Conservation (phyloP, 768 basidiomycete genomes). For the Trametes sanguinea region DNA sequence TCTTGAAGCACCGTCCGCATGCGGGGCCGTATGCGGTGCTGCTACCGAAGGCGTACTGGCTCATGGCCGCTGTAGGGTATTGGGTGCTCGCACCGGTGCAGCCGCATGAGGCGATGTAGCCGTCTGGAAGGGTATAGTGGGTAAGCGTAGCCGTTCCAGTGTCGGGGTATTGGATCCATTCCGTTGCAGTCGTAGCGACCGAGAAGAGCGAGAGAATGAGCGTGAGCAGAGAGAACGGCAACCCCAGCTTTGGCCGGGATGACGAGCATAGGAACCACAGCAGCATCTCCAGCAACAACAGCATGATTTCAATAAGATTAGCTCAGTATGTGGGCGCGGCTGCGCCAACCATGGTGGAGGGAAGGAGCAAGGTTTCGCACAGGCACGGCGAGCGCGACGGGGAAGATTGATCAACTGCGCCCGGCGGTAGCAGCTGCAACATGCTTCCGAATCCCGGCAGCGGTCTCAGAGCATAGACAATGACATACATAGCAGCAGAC, state of each 20-base stretch:
- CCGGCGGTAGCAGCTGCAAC: background rate
- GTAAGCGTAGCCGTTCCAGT: slow-evolving; percentile 74
- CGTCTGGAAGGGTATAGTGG: slow-evolving; percentile 59
- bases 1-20: slow-evolving; percentile 79
- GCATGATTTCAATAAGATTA: background rate
- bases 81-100: slow-evolving; percentile 56
- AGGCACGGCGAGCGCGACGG: slow-evolving; percentile 5
- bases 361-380: slow-evolving; percentile 6
- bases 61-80: slow-evolving; percentile 81
- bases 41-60: slow-evolving; percentile 78
- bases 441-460: background rate
- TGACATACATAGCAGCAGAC: no score
- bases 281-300: background rate
- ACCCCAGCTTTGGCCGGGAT: background rate
- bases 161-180: slow-evolving; percentile 67
- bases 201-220: slow-evolving; percentile 30
- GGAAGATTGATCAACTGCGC: slow-evolving; percentile 11
- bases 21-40: slow-evolving; percentile 68
- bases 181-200: slow-evolving; percentile 24
- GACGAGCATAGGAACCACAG: slow-evolving; percentile 4
- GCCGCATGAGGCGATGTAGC: slow-evolving; percentile 73
- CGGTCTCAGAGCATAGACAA: background rate
- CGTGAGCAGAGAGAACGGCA: slow-evolving; percentile 7
- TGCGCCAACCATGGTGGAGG: slow-evolving; percentile 7
- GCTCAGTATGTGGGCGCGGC: background rate